Evolutionary conservation across 495 filamentous ascomycete genomes (phyloP), one percentile per base, ranked within the genome.

Genomic region (Hyaloscypha hepaticicola): DNA sequence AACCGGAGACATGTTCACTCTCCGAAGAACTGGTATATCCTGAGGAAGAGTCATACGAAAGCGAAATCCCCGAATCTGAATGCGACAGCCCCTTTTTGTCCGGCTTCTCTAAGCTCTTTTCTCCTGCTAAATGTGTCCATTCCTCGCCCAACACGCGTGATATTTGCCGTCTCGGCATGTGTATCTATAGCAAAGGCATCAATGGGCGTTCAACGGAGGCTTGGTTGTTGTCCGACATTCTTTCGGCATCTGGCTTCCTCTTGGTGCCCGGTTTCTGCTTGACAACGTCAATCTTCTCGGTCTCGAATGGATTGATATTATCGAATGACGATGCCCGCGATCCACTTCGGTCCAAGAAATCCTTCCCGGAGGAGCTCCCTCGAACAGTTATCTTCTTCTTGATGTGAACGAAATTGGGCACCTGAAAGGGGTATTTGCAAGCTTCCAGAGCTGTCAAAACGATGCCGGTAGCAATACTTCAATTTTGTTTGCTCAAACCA

Each of bases 371-470:
- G 31, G 66, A 52, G 41, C 63, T 71, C 2, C 66, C 59, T 63
- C 58, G 58, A 29, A 22, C 34, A 28, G 59, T 68, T 14, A 64
- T 51, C 19, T 56, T 62, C 25, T 45, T 56, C 19, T 28, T 16
- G 12, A 59, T 55, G 7, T 63, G 31, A 6, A 66, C 48, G 6
- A 56, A 19, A 34, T 55, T 34, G 22, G 64, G 68, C 45, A 51
- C 57, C 49, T 65, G 33, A 51, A 68, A 71, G 0, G 66, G 69
- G 25, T 61, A 63, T 27, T 68, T 45, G 56, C 63, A 66, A 3
- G 66, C 34, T 55, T 66, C 58, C 5, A 71, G 58, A 38, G 65
- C 51, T 14, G 63, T 63, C 22, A 70, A 45, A n/a, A 68, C 50
- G 6, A 66, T 33, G 11, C 58, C 62, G 19, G 38, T 66, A 29